phyloP scores from a whole-genome alignment of 1,284 basidiomycete species.

The Malassezia caprae region DNA sequence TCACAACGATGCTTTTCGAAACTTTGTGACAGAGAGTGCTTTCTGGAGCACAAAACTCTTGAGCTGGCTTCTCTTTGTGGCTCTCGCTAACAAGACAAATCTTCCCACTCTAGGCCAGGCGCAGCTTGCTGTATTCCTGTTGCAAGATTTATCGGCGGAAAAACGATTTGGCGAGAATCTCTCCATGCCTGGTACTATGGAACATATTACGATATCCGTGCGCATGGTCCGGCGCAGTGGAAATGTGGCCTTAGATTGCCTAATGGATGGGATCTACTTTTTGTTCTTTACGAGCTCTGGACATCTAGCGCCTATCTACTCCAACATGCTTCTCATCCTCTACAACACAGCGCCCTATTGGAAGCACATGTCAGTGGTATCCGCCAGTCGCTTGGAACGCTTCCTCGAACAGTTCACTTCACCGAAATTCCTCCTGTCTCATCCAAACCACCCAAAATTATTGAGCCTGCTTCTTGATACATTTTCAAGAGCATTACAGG shows the following conservation, averaged over 20 bases:
- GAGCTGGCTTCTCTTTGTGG: constrained; percentile 22
- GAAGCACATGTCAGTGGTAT: constrained; percentile 62
- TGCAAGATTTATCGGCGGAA: constrained; percentile 82
- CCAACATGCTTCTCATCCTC: constrained; percentile 73
- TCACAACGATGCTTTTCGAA: constrained; percentile 33
- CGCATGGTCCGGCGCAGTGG: constrained; percentile 18
- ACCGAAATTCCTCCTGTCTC: constrained; percentile 75
- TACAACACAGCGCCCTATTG: constrained; percentile 79
- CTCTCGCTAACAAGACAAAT: constrained; percentile 25
- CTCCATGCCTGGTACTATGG: constrained; percentile 23
- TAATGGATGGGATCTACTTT: constrained; percentile 66
- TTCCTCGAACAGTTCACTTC: constrained; percentile 80
- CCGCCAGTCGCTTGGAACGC: constrained; percentile 71
- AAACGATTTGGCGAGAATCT: constrained; percentile 57
- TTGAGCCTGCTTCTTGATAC: constrained; percentile 87
- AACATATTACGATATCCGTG: constrained; percentile 20
- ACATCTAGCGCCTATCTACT: constrained; percentile 53
- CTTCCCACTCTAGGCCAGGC: constrained; percentile 80
- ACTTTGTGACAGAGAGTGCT: constrained; percentile 27
- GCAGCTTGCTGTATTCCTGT: constrained; percentile 75
- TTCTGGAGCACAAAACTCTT: constrained; percentile 22
- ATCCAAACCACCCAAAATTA: constrained; percentile 83
- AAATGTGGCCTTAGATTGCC: constrained; percentile 22
- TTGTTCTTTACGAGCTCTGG: constrained; percentile 66
- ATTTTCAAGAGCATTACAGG: constrained; percentile 68